Evolutionary conservation across 169 alveolate genomes (phyloP).

Genomic region (Cyclospora cayetanensis): DNA sequence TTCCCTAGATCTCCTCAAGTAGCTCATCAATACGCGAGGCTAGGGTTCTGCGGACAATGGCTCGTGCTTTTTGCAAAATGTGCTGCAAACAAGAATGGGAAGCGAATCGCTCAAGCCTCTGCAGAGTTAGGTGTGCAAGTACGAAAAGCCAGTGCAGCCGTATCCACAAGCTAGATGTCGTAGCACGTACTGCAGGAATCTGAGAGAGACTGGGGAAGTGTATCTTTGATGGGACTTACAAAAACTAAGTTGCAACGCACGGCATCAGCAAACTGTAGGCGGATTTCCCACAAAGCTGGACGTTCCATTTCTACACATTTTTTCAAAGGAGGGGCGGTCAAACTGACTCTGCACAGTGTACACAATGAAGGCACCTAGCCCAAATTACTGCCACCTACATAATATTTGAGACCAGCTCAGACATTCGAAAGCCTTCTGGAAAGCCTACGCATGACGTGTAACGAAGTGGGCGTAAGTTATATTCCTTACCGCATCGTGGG

Average conservation of each 20-base stretch:
- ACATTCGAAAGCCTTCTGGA: too few relatives aligned
- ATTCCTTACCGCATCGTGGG: slow-evolving; percentile 26
- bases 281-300: slow-evolving; percentile 55
- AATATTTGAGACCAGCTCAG: too few relatives aligned
- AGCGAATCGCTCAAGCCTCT: too few relatives aligned
- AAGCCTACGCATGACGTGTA: too few relatives aligned
- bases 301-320: slow-evolving; percentile 6
- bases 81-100: slow-evolving; percentile 12
- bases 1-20: slow-evolving; percentile 14
- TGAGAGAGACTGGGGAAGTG: too few relatives aligned
- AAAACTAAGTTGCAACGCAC: slow-evolving; percentile 36
- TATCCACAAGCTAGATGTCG: too few relatives aligned
- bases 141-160: too few relatives aligned
- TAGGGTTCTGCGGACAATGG: slow-evolving; percentile 14
- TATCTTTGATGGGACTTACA: slow-evolving; percentile 19
- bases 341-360: slow-evolving; percentile 34
- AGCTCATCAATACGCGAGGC: not conserved
- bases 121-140: too few relatives aligned
- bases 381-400: too few relatives aligned
- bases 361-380: too few relatives aligned
- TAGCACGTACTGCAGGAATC: too few relatives aligned
- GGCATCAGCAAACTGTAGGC: slow-evolving; percentile 55
- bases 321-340: slow-evolving; percentile 45
- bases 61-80: slow-evolving; percentile 42
- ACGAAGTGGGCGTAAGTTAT: too few relatives aligned